These are phyloP conservation scores for Dactylorhiza incarnata DNA, from an alignment of 106 monocot species.

Conservation along the genomic window DNA sequence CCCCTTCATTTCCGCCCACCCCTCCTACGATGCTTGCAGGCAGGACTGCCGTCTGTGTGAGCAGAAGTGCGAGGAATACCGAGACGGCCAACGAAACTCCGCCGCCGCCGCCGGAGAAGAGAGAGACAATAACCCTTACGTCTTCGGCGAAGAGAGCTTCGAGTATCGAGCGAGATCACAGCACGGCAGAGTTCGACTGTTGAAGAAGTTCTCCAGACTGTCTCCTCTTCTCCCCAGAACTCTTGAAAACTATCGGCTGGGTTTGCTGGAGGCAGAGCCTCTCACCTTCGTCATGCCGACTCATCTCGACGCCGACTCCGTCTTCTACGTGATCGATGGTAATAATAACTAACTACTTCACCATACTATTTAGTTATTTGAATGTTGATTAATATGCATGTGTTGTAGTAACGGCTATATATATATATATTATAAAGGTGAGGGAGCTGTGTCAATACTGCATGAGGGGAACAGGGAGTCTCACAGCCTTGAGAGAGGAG, in stretches of 20 bases:
- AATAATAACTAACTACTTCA: neutral
- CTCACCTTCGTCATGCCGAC: constrained; percentile 33
- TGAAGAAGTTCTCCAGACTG: constrained; percentile 16
- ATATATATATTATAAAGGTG: constrained; percentile 4
- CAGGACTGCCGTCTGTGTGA: neutral
- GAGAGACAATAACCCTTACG: constrained; percentile 13
- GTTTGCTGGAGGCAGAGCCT: constrained; percentile 26
- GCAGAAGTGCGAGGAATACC: neutral
- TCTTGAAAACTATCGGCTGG: constrained; percentile 32
- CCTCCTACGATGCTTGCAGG: neutral
- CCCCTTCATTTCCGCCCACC: neutral
- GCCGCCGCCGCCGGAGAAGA: neutral
- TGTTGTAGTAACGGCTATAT: neutral
- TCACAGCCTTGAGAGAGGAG: constrained; percentile 26
- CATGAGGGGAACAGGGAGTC: constrained; percentile 23
- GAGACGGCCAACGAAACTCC: neutral
- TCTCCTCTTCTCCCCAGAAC: constrained; percentile 26
- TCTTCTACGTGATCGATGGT: constrained; percentile 37
- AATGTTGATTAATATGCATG: too few species aligned
- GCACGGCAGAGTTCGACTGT: constrained; percentile 27
- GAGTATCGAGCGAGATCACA: constrained; percentile 9
- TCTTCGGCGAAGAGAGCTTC: constrained; percentile 28
- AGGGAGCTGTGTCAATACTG: constrained; percentile 24
- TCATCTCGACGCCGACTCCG: constrained; percentile 31
- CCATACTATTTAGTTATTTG: neutral